Conservation (phyloP, 306 rosid genomes). For the Cucumis cinereus region DNA sequence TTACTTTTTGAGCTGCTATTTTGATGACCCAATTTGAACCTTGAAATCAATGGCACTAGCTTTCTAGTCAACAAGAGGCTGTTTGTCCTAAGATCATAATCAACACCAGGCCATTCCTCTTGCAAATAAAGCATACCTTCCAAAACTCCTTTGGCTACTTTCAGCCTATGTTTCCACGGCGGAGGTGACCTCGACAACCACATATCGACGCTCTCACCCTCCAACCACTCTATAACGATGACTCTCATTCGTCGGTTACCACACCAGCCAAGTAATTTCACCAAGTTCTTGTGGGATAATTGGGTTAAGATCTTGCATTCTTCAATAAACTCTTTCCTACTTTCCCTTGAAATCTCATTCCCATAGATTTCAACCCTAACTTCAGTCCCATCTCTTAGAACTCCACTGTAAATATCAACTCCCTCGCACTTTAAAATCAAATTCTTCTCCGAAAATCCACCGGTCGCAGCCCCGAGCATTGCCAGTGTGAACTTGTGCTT, state of each 20-base stretch:
- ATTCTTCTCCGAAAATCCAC: slow-evolving; percentile 27
- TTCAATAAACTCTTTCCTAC: slow-evolving; percentile 18
- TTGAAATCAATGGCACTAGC: slow-evolving; percentile 38
- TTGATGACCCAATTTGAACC: slow-evolving; percentile 46
- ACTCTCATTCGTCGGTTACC: slow-evolving; percentile 35
- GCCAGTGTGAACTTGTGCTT: slow-evolving; percentile 32
- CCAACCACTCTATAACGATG: slow-evolving; percentile 37
- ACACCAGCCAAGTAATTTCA: slow-evolving; percentile 52
- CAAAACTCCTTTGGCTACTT: slow-evolving; percentile 37
- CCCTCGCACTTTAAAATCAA: slow-evolving; percentile 42
- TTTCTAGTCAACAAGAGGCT: slow-evolving; percentile 36
- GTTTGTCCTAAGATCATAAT: slow-evolving; percentile 40
- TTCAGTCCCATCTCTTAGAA: slow-evolving; percentile 35
- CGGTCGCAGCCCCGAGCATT: slow-evolving; percentile 45
- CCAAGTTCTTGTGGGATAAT: slow-evolving; percentile 41
- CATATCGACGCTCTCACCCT: slow-evolving; percentile 28
- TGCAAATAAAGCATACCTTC: slow-evolving; percentile 44
- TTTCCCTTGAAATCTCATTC: slow-evolving; percentile 24
- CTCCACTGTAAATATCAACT: slow-evolving; percentile 48
- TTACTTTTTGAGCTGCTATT: slow-evolving; percentile 27
- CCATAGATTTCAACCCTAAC: slow-evolving; percentile 54
- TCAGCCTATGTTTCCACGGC: slow-evolving; percentile 47
- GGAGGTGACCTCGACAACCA: slow-evolving; percentile 38
- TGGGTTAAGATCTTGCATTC: slow-evolving; percentile 38
- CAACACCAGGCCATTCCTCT: slow-evolving; percentile 56